These are phyloP conservation scores for Tetrahymena malaccensis DNA, from an alignment of 73 alveolate species.

Conservation along the genomic window DNA sequence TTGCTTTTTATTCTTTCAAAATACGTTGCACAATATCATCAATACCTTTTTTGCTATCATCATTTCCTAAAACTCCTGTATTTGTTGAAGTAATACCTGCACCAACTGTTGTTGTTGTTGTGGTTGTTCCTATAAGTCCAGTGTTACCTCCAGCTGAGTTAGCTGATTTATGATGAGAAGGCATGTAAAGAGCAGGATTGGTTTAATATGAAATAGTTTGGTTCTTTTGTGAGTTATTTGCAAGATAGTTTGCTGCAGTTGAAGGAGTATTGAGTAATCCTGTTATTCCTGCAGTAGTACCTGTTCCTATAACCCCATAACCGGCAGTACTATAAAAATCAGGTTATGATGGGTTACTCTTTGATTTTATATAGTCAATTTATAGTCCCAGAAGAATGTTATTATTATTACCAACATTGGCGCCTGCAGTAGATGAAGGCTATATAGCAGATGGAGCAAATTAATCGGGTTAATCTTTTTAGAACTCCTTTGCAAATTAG, in stretches of 20 bases:
- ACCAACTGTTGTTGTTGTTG: neutral
- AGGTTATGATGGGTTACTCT: neutral
- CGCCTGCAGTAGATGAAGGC: neutral
- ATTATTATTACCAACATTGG: neutral
- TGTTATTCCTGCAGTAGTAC: neutral
- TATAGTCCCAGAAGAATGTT: neutral
- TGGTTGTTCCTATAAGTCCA: neutral
- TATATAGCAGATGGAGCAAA: neutral
- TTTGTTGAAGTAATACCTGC: neutral
- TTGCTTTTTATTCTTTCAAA: neutral
- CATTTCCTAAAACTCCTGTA: neutral
- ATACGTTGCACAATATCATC: neutral
- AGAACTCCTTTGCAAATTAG: neutral
- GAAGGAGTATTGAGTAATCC: neutral
- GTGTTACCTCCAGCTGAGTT: neutral
- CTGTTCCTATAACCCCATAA: neutral
- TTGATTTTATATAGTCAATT: neutral
- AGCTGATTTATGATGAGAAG: neutral
- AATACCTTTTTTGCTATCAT: neutral
- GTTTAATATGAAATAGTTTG: neutral
- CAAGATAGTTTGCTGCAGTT: neutral
- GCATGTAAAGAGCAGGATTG: neutral
- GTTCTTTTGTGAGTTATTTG: neutral
- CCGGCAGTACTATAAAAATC: neutral
- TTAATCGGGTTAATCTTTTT: neutral